Evolutionary conservation across 345 rosid species (phyloP).

Genomic region (Mangifera indica): DNA sequence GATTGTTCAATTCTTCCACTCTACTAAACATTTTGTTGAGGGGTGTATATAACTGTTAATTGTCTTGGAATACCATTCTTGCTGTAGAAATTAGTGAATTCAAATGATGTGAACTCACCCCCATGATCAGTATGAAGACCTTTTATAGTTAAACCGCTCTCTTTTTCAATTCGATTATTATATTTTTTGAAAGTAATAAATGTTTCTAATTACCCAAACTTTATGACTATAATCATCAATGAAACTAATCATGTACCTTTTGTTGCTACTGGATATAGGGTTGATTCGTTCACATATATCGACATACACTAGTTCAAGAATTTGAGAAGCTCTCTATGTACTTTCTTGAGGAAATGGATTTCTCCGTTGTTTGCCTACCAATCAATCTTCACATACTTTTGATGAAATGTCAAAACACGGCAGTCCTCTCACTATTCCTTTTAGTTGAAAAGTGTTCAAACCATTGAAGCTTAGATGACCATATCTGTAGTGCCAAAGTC

Average conservation of each 20-base stretch:
- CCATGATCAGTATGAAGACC: background rate
- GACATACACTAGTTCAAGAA: background rate
- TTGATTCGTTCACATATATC: background rate
- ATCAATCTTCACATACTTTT: background rate
- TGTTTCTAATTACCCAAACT: background rate
- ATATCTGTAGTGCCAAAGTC: background rate
- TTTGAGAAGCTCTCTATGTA: background rate
- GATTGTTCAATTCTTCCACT: too few species aligned
- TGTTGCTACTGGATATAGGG: background rate
- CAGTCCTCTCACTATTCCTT: background rate
- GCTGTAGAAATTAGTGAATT: background rate
- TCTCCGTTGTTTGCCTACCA: background rate
- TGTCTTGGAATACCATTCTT: background rate
- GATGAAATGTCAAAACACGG: background rate
- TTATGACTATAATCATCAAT: constrained; percentile 4
- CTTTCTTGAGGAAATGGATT: background rate
- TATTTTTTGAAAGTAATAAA: background rate
- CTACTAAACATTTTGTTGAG: background rate
- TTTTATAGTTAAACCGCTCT: background rate
- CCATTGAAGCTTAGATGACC: background rate
- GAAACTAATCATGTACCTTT: background rate
- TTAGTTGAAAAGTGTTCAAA: background rate
- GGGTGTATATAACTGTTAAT: background rate
- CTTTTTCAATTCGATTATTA: background rate
- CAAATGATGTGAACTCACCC: background rate